Conservation (phyloP, 495 filamentous ascomycete species). For the Xylaria cubensis region DNA sequence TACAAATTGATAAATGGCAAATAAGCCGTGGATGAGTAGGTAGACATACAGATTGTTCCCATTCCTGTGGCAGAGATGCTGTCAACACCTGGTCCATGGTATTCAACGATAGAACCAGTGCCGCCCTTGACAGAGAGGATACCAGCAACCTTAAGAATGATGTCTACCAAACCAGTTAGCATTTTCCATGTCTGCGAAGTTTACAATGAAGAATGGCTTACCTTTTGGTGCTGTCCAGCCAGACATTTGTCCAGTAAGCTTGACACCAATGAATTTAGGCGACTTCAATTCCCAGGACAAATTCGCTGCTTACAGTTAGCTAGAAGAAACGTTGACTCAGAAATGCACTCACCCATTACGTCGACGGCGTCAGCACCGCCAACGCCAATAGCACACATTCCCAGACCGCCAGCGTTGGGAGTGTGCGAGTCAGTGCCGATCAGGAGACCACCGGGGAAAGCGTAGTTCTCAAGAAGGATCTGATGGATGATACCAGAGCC, state of each 20-base stretch:
- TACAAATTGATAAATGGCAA: neutral
- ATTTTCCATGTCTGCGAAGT: slow-evolving; percentile 5
- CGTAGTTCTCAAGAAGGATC: slow-evolving; percentile 98
- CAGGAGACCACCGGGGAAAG: slow-evolving; percentile 96
- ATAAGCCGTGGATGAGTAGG: neutral
- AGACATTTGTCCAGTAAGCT: slow-evolving; percentile 84
- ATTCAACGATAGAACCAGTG: slow-evolving; percentile 96
- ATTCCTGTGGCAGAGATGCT: slow-evolving; percentile 67
- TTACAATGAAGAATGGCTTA: slow-evolving; percentile 39
- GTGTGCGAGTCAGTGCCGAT: slow-evolving; percentile 99
- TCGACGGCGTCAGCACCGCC: slow-evolving; percentile 99
- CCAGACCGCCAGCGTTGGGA: slow-evolving; percentile 96
- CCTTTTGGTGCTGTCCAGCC: slow-evolving; percentile 96
- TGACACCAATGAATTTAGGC: slow-evolving; percentile 95
- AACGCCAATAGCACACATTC: slow-evolving; percentile 95
- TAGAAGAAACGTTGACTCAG: too few species aligned
- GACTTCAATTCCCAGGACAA: slow-evolving; percentile 99
- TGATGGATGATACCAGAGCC: slow-evolving; percentile 99
- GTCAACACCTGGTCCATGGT: slow-evolving; percentile 85
- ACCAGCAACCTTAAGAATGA: slow-evolving; percentile 97
- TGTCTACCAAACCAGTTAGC: slow-evolving; percentile 62
- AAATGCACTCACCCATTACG: slow-evolving; percentile 71
- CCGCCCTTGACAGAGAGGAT: slow-evolving; percentile 98
- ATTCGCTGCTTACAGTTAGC: neutral
- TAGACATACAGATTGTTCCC: slow-evolving; percentile 63